Evolutionary conservation across 768 basidiomycete genomes (phyloP).

Genomic region (Phallus indusiatus): DNA sequence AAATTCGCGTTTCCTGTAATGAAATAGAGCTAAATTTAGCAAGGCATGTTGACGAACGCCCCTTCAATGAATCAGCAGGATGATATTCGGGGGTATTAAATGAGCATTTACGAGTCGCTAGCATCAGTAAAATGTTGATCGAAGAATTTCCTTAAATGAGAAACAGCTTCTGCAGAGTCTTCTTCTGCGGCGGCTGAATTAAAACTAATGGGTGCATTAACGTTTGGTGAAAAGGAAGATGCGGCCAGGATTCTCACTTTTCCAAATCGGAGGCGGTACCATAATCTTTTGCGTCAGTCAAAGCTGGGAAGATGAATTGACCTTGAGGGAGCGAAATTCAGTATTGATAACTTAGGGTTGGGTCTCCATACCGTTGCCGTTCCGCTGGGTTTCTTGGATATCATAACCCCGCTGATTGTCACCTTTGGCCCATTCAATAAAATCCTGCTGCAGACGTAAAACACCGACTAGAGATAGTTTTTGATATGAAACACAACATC

Average conservation of each 20-base stretch:
- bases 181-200: slow-evolving; percentile 55
- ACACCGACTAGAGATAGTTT: slow-evolving; percentile 71
- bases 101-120: slow-evolving; percentile 61
- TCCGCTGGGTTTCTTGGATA: slow-evolving; percentile 35
- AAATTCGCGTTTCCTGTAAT: slow-evolving; percentile 61
- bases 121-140: slow-evolving; percentile 78
- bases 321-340: slow-evolving; percentile 22
- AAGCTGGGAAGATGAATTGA: slow-evolving; percentile 50
- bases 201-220: slow-evolving; percentile 36
- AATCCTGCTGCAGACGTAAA: slow-evolving; percentile 57
- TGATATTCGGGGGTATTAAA: background rate
- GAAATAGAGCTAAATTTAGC: slow-evolving; percentile 67
- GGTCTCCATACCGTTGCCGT: slow-evolving; percentile 30
- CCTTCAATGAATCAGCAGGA: slow-evolving; percentile 26
- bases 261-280: slow-evolving; percentile 53
- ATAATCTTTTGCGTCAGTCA: slow-evolving; percentile 55
- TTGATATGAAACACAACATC: slow-evolving; percentile 63
- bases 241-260: slow-evolving; percentile 31
- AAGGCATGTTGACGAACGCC: slow-evolving; percentile 74
- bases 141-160: slow-evolving; percentile 69
- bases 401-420: background rate
- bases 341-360: background rate
- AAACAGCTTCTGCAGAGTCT: slow-evolving; percentile 59
- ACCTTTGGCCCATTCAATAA: slow-evolving; percentile 41
- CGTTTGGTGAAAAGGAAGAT: background rate